Base-by-base conservation (phyloP, 169 alveolate species). In the Plasmodium reichenowi region DNA sequence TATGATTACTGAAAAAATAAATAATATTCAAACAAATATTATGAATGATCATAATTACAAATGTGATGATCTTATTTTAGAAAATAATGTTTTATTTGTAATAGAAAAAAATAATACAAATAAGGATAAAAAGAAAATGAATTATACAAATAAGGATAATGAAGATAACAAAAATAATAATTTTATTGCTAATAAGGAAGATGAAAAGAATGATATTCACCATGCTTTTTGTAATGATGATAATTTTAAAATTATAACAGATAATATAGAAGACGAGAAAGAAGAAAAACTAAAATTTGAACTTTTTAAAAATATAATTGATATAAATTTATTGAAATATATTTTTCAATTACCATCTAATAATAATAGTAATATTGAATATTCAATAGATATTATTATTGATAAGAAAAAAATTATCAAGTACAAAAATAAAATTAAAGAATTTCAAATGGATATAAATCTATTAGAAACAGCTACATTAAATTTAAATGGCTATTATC, bases 401-500 rank as follows among this genome's bases (percentile, higher is more conserved):
- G 76, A 63, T 32, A 63, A 63, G 45, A 32, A 32, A 50, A 63
- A 75, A 54, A 48, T 75, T 63, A 20, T 75, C n/a, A 75, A 75
- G 48, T 75, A 75, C 45, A 75, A n/a, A 38, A 75, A 8, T 15
- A 75, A 7, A 20, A 47, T 10, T 48, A 68, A 24, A 4, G 76
- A 50, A 47, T 63, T 75, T 62, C 62, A 75, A 24, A 75, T 29
- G 15, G 67, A 60, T 9, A 64, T 12, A 63, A 75, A 75, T 32
- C 50, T 32, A 7, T 54, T 75, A 24, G 38, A 75, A 24, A 75
- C 47, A 26, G 74, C 68, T 56, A 75, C 74, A 32, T 68, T 75
- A 62, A 45, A 75, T 75, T 75, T 75, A 75, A 45, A 62, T 48
- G 88, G 88, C 15, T 52, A 75, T 63, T 48, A 62, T 38, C 88